These are phyloP conservation scores for Pseudovirgaria hyperparasitica DNA, from an alignment of 2,329 filamentous ascomycete genomes.

Conservation along the genomic window DNA sequence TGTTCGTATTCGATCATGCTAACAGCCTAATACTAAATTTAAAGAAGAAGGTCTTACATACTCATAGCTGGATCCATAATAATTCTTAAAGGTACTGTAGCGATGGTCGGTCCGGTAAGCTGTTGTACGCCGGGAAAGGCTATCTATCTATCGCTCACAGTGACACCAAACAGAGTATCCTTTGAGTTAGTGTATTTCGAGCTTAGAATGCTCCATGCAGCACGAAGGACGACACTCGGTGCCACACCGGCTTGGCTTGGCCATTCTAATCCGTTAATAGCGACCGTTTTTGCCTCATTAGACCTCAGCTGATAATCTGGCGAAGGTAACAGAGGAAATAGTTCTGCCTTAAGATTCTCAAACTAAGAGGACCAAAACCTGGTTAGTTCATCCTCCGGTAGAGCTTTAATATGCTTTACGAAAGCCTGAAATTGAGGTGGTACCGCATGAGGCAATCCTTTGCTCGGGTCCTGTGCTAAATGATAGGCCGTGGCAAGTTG, in stretches of 20 bases:
- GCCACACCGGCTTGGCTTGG: too few species aligned
- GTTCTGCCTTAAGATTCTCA: too few species aligned
- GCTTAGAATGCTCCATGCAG: constrained; percentile 12
- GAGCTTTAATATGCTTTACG: too few species aligned
- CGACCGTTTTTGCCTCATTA: too few species aligned
- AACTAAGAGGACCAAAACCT: too few species aligned
- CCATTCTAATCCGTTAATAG: too few species aligned
- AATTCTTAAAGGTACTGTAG: constrained; percentile 16
- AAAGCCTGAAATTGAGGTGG: too few species aligned
- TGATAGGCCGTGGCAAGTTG: constrained; percentile 5
- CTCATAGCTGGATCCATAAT: constrained; percentile 6
- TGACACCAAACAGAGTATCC: constrained; percentile 12
- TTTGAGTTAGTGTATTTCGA: constrained; percentile 9
- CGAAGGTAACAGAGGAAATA: too few species aligned
- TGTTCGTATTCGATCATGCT: constrained; percentile 13
- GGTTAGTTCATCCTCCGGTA: too few species aligned
- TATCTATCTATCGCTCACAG: constrained; percentile 7
- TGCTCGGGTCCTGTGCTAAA: not conserved
- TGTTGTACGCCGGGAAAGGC: constrained; percentile 6
- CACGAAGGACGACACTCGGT: too few species aligned
- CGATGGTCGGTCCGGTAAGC: constrained; percentile 14
- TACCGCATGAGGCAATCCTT: too few species aligned
- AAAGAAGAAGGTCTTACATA: not conserved
- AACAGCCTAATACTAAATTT: constrained; percentile 1
- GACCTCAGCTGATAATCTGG: too few species aligned